Conservation (phyloP, 2,329 filamentous ascomycete species). For the Alternaria postmessia region DNA sequence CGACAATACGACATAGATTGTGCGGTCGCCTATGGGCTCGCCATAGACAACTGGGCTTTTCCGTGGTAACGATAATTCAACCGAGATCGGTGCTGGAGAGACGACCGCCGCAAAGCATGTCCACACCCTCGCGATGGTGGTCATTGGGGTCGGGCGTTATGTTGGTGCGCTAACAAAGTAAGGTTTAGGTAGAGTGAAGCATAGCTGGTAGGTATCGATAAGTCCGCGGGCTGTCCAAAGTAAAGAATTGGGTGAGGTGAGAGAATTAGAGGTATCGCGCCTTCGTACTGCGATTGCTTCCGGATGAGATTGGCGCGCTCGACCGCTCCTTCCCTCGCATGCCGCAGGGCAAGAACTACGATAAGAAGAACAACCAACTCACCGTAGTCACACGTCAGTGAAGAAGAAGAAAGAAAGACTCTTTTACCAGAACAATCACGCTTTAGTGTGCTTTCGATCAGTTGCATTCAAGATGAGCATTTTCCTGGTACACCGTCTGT, state of each 20-base stretch:
- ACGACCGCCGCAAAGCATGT: neutral
- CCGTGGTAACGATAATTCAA: no score
- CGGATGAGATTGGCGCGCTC: no score
- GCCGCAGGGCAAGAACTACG: no score
- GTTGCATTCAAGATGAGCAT: no score
- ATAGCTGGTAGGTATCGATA: neutral
- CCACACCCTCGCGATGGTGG: neutral
- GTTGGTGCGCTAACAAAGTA: no score
- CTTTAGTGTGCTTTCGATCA: no score
- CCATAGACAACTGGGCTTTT: neutral
- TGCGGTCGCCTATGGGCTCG: neutral
- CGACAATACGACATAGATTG: constrained; percentile 3
- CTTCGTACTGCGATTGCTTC: neutral
- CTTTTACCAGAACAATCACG: no score
- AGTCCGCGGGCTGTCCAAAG: neutral
- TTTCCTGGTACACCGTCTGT: no score
- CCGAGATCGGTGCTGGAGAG: neutral
- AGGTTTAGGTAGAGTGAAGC: neutral
- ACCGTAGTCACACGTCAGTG: no score
- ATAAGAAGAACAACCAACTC: no score
- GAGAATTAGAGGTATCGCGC: accelerated
- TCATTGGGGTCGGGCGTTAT: neutral
- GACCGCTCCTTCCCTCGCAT: neutral
- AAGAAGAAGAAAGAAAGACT: no score
- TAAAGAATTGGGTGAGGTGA: neutral